These are phyloP conservation scores for Trametes villosa DNA, from an alignment of 768 basidiomycete species.

Conservation along the genomic window DNA sequence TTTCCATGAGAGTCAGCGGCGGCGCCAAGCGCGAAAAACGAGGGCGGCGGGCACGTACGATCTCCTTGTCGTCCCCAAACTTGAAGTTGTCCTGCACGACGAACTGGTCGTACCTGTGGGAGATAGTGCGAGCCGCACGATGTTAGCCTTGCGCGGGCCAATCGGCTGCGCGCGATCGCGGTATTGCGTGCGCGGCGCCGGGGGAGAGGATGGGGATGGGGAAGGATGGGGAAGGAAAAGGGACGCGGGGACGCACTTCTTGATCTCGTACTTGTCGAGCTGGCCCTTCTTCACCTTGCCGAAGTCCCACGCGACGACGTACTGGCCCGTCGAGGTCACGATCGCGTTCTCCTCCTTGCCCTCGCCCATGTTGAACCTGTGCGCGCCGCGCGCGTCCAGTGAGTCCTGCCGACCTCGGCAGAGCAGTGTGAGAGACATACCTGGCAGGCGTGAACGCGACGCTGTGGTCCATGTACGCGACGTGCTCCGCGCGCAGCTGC, in stretches of 20 bases:
- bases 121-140: neutral
- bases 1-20: neutral
- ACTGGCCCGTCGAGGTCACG: conserved; percentile 91
- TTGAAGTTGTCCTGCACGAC: conserved; percentile 98
- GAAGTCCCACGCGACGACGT: conserved; percentile 97
- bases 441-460: conserved; percentile 93
- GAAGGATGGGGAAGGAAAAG: neutral
- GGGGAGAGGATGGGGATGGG: neutral
- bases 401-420: conserved; percentile 7
- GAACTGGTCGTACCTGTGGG: conserved; percentile 79
- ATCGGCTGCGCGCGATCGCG: neutral
- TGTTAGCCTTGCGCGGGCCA: conserved; percentile 7
- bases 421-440: conserved; percentile 45
- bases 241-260: conserved; percentile 51
- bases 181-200: neutral
- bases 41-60: conserved; percentile 56
- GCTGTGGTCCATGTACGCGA: conserved; percentile 89
- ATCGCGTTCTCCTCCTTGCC: conserved; percentile 93
- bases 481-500: conserved; percentile 88
- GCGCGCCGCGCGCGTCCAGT: neutral
- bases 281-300: conserved; percentile 91
- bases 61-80: conserved; percentile 96
- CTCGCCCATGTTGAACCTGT: conserved; percentile 90
- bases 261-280: conserved; percentile 93
- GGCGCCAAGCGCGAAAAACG: neutral